A percentile compares a stretch with the other conserved stretches of the same genome.
Evolutionary conservation across 768 basidiomycete genomes (phyloP).

Genomic region (Atractiella rhizophila): DNA sequence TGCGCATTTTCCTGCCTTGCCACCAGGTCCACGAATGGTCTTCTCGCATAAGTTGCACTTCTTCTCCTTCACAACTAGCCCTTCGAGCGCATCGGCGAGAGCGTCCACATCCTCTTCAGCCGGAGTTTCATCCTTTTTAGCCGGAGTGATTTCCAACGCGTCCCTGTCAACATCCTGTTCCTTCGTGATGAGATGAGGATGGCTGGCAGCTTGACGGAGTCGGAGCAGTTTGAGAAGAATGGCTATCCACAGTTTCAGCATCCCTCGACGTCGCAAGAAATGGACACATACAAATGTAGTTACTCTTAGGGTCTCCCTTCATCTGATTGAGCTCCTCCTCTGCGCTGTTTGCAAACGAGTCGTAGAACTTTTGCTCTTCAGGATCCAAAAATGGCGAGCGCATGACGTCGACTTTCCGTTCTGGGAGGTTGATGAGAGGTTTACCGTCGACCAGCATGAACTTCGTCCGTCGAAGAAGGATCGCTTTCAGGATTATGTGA

Average conservation of each 20-base stretch:
- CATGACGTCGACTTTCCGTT: conserved; percentile 41
- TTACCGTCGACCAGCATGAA: conserved; percentile 41
- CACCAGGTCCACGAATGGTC: no score
- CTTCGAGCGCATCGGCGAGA: conserved; percentile 45
- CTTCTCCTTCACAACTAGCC: conserved; percentile 31
- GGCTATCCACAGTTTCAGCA: background rate
- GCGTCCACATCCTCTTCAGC: conserved; percentile 38
- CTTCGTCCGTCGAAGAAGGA: conserved; percentile 79
- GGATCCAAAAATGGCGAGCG: conserved; percentile 44
- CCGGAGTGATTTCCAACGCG: conserved; percentile 1
- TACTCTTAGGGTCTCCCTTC: conserved; percentile 29
- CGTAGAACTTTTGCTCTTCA: conserved; percentile 57
- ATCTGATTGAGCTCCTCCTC: conserved; percentile 36
- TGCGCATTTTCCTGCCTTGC: conserved; percentile 26
- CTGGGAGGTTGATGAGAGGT: conserved; percentile 53
- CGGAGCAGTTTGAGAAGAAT: conserved; percentile 27
- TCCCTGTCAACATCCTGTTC: conserved; percentile 23
- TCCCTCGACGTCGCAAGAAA: conserved; percentile 38
- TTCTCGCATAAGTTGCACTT: conserved; percentile 4
- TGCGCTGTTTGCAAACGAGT: conserved; percentile 35
- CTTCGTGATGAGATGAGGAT: conserved; percentile 54
- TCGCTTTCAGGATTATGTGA: conserved; percentile 50
- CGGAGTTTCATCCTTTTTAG: background rate
- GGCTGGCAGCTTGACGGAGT: conserved; percentile 70
- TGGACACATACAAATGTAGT: conserved; percentile 34